These are phyloP conservation scores for Cerioporus squamosus DNA, from an alignment of 1,284 basidiomycete species.

Conservation along the genomic window DNA sequence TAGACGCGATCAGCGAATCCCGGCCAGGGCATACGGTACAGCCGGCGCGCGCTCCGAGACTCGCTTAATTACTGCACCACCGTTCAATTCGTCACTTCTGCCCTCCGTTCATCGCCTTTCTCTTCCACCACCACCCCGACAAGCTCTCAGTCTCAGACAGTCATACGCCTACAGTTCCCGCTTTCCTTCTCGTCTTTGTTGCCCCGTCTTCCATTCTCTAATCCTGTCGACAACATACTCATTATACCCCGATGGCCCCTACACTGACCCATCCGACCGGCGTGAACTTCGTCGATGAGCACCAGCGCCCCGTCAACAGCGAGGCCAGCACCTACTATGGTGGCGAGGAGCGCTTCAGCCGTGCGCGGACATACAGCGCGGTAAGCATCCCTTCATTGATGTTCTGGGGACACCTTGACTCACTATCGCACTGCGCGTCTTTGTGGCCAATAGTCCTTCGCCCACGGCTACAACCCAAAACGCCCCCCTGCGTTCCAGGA, in stretches of 20 bases:
- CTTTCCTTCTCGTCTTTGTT: slow-evolving; percentile 1
- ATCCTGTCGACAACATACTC: background rate
- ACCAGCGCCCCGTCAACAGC: slow-evolving; percentile 56
- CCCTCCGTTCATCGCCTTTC: background rate
- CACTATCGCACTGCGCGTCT: slow-evolving; percentile 6
- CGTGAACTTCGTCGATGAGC: slow-evolving; percentile 72
- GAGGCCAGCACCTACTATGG: slow-evolving; percentile 88
- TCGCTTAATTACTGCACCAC: slow-evolving; percentile 16
- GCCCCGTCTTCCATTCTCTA: slow-evolving; percentile 7
- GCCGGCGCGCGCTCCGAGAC: slow-evolving; percentile 23
- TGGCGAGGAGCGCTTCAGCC: slow-evolving; percentile 72
- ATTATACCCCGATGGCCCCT: slow-evolving; percentile 38
- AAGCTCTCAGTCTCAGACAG: background rate
- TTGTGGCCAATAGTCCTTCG: slow-evolving; percentile 31
- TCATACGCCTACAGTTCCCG: slow-evolving; percentile 9
- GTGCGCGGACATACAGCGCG: slow-evolving; percentile 84
- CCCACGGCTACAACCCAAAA: slow-evolving; percentile 62
- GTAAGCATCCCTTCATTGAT: slow-evolving; percentile 45
- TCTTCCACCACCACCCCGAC: slow-evolving; percentile 7
- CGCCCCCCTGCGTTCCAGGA: slow-evolving; percentile 72
- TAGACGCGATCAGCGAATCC: background rate
- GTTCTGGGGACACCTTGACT: slow-evolving; percentile 3
- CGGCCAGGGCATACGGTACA: background rate
- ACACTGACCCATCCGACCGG: slow-evolving; percentile 57
- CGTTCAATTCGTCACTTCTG: slow-evolving; percentile 14